Conservation (phyloP, 345 rosid genomes). For the Eucalyptus pumila region DNA sequence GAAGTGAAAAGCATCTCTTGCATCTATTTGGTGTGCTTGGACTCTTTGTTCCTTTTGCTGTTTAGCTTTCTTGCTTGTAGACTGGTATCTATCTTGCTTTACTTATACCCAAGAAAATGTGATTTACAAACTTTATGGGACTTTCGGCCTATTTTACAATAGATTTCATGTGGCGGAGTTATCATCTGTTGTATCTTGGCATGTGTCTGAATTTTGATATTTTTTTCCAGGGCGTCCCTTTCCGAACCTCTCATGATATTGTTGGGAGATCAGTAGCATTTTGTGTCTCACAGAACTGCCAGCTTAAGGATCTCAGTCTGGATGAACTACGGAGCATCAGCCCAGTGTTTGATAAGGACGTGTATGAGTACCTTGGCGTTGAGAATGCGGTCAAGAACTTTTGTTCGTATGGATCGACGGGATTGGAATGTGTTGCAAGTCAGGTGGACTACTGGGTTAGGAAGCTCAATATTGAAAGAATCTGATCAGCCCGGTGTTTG, state of each 20-base stretch:
- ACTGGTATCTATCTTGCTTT: not conserved
- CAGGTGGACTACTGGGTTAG: conserved; percentile 63
- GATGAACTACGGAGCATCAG: conserved; percentile 56
- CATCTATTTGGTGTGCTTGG: not conserved
- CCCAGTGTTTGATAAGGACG: conserved; percentile 63
- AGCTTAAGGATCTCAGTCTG: conserved; percentile 60
- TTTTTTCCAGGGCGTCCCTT: conserved; percentile 69
- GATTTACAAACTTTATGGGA: not conserved
- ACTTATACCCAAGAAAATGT: not conserved
- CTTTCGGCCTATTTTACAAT: not conserved
- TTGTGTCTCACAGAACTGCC: conserved; percentile 59
- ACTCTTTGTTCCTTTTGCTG: not conserved
- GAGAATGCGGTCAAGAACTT: conserved; percentile 80
- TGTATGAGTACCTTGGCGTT: conserved; percentile 68
- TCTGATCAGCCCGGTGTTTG: conserved; percentile 8
- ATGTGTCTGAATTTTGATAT: not conserved
- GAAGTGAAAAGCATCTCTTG: not conserved
- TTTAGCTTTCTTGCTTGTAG: not conserved
- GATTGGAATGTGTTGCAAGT: conserved; percentile 45
- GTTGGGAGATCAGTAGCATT: conserved; percentile 84
- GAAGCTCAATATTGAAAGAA: conserved; percentile 32
- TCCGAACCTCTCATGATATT: conserved; percentile 88
- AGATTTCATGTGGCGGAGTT: not conserved
- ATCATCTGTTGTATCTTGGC: not conserved
- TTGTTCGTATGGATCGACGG: conserved; percentile 79